Conservation (phyloP, 2,329 filamentous ascomycete species). For the Lojkania enalia region DNA sequence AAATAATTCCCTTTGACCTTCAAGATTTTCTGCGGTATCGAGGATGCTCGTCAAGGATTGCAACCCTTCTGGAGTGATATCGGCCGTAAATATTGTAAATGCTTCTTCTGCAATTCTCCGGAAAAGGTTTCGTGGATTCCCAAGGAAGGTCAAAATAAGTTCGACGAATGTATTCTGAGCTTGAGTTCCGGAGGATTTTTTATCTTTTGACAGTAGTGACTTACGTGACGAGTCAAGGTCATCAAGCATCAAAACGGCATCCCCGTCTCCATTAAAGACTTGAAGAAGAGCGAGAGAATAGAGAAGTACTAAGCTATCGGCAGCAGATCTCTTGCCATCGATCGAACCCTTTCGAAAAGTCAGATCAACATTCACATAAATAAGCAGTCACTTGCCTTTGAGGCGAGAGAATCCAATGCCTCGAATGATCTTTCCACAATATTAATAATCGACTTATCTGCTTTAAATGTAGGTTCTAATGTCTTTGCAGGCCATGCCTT, state of each 20-base stretch:
- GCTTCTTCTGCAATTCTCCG: conserved; percentile 86
- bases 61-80: conserved; percentile 74
- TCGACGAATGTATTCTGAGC: conserved; percentile 65
- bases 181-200: conserved; percentile 28
- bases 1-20: conserved; percentile 86
- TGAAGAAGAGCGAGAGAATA: conserved; percentile 85
- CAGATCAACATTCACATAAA: not conserved
- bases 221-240: conserved; percentile 79
- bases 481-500: conserved; percentile 35
- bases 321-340: conserved; percentile 39
- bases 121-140: conserved; percentile 81
- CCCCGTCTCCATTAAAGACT: conserved; percentile 85
- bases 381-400: conserved; percentile 23
- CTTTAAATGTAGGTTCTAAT: conserved; percentile 52
- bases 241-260: conserved; percentile 78
- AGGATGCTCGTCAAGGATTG: conserved; percentile 71
- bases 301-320: conserved; percentile 74
- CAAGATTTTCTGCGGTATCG: conserved; percentile 74
- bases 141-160: conserved; percentile 85
- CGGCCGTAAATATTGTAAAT: conserved; percentile 77
- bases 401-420: conserved; percentile 32
- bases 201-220: conserved; percentile 56
- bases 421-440: conserved; percentile 39
- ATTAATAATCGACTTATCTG: conserved; percentile 50
- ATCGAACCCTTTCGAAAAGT: conserved; percentile 22